Conservation (phyloP, 2,329 filamentous ascomycete species). For the Arachnomyces sp. region DNA sequence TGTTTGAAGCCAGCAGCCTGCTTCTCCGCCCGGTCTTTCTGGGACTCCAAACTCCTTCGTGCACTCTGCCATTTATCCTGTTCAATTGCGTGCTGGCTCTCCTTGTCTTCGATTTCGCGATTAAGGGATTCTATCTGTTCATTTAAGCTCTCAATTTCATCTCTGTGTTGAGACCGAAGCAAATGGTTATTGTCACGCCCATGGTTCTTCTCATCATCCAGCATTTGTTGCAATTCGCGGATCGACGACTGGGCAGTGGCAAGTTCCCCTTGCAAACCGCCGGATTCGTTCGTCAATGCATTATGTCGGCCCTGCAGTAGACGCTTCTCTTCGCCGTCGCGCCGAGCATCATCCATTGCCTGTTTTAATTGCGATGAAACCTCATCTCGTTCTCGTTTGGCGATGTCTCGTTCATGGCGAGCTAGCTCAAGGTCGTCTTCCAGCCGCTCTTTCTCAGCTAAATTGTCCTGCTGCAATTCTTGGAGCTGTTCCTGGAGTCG, state of each 20-base stretch:
- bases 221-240: constrained; percentile 41
- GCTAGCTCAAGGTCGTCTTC: constrained; percentile 39
- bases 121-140: constrained; percentile 55
- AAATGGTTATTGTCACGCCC: constrained; percentile 55
- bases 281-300: constrained; percentile 57
- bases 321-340: constrained; percentile 56
- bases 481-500: constrained; percentile 46
- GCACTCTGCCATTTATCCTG: constrained; percentile 66
- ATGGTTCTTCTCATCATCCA: constrained; percentile 50
- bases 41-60: constrained; percentile 56
- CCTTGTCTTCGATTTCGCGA: constrained; percentile 60
- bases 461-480: constrained; percentile 31
- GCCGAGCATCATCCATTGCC: constrained; percentile 52
- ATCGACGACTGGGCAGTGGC: constrained; percentile 37
- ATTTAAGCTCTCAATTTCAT: constrained; percentile 48
- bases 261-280: constrained; percentile 59
- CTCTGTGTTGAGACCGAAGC: constrained; percentile 48
- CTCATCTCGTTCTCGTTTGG: constrained; percentile 37
- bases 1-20: constrained; percentile 60
- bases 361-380: constrained; percentile 45
- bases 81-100: constrained; percentile 63
- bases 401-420: constrained; percentile 37
- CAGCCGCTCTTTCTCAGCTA: constrained; percentile 29
- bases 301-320: constrained; percentile 63
- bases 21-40: constrained; percentile 60